A percentile compares a stretch with the other conserved stretches of the same genome.
Evolutionary conservation across 306 rosid species (phyloP).

Genomic region (Fagus sylvatica): DNA sequence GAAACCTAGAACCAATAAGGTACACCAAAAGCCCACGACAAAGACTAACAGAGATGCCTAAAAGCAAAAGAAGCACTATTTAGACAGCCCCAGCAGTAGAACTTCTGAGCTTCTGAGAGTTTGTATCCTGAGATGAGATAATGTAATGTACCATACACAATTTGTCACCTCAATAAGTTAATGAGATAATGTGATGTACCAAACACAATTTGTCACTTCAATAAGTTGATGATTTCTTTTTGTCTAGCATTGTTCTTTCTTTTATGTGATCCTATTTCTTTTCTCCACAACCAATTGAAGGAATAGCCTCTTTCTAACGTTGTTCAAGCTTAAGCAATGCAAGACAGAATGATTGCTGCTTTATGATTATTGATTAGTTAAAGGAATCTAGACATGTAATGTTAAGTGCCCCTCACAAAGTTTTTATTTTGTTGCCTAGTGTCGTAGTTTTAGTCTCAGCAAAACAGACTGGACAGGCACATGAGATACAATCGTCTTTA

Average conservation of each 20-base stretch:
- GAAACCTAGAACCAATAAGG: too few relatives aligned
- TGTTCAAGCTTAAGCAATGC: not conserved
- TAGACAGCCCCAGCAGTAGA: too few relatives aligned
- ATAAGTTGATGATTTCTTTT: too few relatives aligned
- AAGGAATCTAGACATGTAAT: not conserved
- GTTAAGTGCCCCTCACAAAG: not conserved
- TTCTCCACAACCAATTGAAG: not conserved
- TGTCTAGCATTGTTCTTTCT: not conserved
- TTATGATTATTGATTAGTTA: not conserved
- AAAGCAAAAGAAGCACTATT: too few relatives aligned
- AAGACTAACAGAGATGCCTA: too few relatives aligned
- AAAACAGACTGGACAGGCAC: not conserved
- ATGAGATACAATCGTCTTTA: not conserved
- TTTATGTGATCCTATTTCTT: not conserved
- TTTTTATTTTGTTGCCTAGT: conserved; percentile 10
- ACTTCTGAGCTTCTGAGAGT: too few relatives aligned
- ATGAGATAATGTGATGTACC: too few relatives aligned
- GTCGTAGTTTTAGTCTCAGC: conserved; percentile 4
- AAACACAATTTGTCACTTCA: too few relatives aligned
- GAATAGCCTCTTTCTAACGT: not conserved
- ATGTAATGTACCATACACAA: too few relatives aligned
- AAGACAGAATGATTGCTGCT: not conserved
- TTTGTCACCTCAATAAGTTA: too few relatives aligned
- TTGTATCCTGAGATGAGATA: too few relatives aligned
- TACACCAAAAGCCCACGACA: too few relatives aligned